Evolutionary conservation across 768 basidiomycete species (phyloP).

Genomic region (Russula sp.): DNA sequence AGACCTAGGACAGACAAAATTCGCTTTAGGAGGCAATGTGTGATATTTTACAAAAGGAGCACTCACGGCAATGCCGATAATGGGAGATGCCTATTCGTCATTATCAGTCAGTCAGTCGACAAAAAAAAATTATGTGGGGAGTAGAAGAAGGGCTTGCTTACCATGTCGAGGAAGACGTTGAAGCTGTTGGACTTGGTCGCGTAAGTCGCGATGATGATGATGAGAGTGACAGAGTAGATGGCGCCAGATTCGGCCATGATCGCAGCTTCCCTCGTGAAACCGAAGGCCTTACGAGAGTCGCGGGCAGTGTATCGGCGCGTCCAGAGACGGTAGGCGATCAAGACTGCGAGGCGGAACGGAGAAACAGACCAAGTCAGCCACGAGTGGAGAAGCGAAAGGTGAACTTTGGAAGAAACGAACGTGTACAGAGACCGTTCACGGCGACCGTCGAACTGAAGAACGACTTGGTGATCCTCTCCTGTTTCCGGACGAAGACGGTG

Average conservation of each 20-base stretch:
- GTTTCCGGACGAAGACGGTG: slow-evolving; percentile 24
- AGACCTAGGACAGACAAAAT: neutral
- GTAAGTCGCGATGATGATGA: slow-evolving; percentile 18
- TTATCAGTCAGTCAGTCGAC: neutral
- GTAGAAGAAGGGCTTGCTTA: neutral
- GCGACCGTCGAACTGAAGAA: slow-evolving; percentile 28
- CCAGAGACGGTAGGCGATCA: slow-evolving; percentile 29
- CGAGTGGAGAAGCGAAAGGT: neutral
- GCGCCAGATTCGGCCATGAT: slow-evolving; percentile 21
- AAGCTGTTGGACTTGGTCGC: slow-evolving; percentile 12
- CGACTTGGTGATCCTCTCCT: slow-evolving; percentile 25
- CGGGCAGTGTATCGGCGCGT: slow-evolving; percentile 22
- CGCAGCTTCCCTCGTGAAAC: slow-evolving; percentile 7
- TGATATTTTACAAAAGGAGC: neutral
- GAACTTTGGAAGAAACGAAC: slow-evolving; percentile 20
- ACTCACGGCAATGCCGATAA: slow-evolving; percentile 21
- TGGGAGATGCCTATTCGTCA: slow-evolving; percentile 10
- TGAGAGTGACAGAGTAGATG: slow-evolving; percentile 15
- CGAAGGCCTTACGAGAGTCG: slow-evolving; percentile 18
- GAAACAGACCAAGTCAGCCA: neutral
- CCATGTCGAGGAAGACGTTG: slow-evolving; percentile 22
- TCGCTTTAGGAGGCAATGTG: neutral
- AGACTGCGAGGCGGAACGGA: slow-evolving; percentile 6
- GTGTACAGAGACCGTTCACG: slow-evolving; percentile 28
- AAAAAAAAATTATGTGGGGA: neutral